Conservation (phyloP, 1,284 basidiomycete species). For the Microbotryomycetes sp. region DNA sequence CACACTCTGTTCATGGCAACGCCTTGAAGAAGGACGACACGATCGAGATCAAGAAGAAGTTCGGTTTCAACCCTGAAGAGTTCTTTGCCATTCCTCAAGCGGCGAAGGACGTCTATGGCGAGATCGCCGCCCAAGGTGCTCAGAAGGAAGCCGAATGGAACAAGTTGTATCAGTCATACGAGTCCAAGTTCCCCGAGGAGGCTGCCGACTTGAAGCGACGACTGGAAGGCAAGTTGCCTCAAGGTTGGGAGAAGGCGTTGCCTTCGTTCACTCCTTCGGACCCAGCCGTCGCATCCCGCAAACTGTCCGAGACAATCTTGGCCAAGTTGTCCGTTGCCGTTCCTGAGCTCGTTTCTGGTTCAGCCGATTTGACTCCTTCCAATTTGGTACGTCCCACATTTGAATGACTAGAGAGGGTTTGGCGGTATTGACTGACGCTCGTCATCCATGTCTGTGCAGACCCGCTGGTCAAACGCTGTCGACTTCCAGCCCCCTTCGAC, state of each 20-base stretch:
- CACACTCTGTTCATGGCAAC: conserved; percentile 84
- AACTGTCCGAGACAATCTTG: conserved; percentile 85
- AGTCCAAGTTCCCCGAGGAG: conserved; percentile 71
- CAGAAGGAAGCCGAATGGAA: conserved; percentile 71
- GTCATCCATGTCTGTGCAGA: conserved; percentile 50
- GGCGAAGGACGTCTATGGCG: conserved; percentile 63
- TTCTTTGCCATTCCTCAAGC: conserved; percentile 72
- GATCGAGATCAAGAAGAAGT: conserved; percentile 71
- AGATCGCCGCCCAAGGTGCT: conserved; percentile 64
- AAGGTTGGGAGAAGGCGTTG: conserved; percentile 77
- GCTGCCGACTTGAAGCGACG: conserved; percentile 79
- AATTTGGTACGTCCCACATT: conserved; percentile 5
- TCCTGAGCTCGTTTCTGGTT: conserved; percentile 55
- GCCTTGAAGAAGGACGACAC: conserved; percentile 93
- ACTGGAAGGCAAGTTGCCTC: conserved; percentile 72
- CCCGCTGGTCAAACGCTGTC: conserved; percentile 65
- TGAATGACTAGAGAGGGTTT: background rate
- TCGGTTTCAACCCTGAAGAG: conserved; percentile 72
- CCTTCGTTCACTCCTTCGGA: conserved; percentile 77
- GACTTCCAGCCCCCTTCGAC: conserved; percentile 92
- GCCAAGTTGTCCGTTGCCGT: conserved; percentile 65
- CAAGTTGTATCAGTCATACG: conserved; percentile 62
- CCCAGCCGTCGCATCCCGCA: conserved; percentile 80
- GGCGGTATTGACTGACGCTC: background rate
- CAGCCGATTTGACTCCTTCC: conserved; percentile 34